A percentile compares a stretch with the other conserved stretches of the same genome.
phyloP scores from a whole-genome alignment of 2,329 filamentous ascomycete species.

The Zymoseptoria ardabiliae region DNA sequence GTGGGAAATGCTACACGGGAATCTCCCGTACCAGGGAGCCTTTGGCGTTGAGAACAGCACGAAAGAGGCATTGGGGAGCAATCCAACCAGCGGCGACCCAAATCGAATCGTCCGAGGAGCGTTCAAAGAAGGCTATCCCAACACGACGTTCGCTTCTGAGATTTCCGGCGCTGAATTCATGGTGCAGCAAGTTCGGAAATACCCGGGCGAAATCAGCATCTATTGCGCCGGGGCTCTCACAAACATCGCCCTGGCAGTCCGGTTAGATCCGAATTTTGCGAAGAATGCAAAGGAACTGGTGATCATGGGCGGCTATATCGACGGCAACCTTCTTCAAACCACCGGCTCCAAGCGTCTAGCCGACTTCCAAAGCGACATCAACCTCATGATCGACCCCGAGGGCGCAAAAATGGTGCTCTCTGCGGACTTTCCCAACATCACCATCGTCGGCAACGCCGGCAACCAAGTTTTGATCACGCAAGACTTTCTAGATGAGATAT shows the following conservation, averaged over 20 bases:
- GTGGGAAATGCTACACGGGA: slow-evolving; percentile 40
- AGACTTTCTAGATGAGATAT: slow-evolving; percentile 34
- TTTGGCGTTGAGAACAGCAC: slow-evolving; percentile 40
- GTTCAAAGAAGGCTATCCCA: slow-evolving; percentile 43
- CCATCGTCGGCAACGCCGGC: slow-evolving; percentile 41
- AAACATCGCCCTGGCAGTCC: slow-evolving; percentile 43
- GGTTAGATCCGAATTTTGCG: slow-evolving; percentile 42
- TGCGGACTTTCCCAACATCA: slow-evolving; percentile 40
- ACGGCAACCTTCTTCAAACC: slow-evolving; percentile 30
- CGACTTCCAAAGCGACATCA: slow-evolving; percentile 35
- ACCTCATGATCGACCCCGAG: slow-evolving; percentile 47
- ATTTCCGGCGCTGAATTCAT: slow-evolving; percentile 41
- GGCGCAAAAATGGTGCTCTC: slow-evolving; percentile 44
- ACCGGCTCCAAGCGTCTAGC: slow-evolving; percentile 23
- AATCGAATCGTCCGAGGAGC: slow-evolving; percentile 35
- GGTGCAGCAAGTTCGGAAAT: slow-evolving; percentile 39
- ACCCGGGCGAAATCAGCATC: slow-evolving; percentile 45
- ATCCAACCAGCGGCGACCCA: slow-evolving; percentile 42
- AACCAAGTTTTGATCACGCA: slow-evolving; percentile 40
- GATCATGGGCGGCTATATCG: slow-evolving; percentile 47
- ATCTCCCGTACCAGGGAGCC: slow-evolving; percentile 41
- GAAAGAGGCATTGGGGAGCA: slow-evolving; percentile 35
- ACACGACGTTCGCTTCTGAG: slow-evolving; percentile 34
- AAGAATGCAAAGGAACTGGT: slow-evolving; percentile 40
- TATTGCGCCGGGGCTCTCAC: slow-evolving; percentile 43